phyloP scores from a whole-genome alignment of 352 stramenopile genomes.

The Pythium rishiriense region DNA sequence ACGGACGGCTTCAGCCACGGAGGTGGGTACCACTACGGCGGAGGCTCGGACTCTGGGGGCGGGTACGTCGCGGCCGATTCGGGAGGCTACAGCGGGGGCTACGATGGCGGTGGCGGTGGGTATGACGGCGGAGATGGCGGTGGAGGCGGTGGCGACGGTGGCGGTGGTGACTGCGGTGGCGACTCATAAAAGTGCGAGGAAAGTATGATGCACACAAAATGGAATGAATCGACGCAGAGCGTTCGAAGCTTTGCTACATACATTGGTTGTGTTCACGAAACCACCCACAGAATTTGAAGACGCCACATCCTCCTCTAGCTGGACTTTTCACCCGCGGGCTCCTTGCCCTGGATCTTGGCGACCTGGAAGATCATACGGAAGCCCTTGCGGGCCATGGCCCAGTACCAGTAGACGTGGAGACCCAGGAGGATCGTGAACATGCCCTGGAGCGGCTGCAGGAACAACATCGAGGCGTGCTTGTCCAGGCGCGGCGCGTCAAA shows the following conservation, averaged over 20 bases:
- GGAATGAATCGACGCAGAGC: too few species aligned
- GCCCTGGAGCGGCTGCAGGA: constrained; percentile 27
- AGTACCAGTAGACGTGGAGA: constrained; percentile 30
- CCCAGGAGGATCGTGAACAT: constrained; percentile 29
- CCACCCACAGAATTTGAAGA: too few species aligned
- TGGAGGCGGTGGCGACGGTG: constrained; percentile 9
- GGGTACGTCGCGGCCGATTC: not conserved
- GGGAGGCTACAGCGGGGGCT: constrained; percentile 9
- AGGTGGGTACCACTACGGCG: not conserved
- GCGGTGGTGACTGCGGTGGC: constrained; percentile 15
- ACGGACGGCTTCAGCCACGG: constrained; percentile 13
- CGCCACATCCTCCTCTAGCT: too few species aligned
- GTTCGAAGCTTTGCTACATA: too few species aligned
- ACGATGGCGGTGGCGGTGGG: constrained; percentile 1
- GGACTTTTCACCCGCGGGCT: not conserved
- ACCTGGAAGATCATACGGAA: not conserved
- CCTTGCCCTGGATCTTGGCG: not conserved
- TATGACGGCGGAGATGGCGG: not conserved
- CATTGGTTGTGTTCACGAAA: too few species aligned
- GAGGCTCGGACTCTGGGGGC: not conserved
- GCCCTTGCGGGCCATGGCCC: not conserved
- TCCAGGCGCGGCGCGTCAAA: constrained; percentile 17
- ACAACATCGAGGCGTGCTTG: constrained; percentile 19
- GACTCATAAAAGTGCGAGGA: constrained; percentile 8
- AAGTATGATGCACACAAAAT: too few species aligned